Evolutionary conservation across 2,329 filamentous ascomycete species (phyloP).

Genomic region (Pyricularia sp.): DNA sequence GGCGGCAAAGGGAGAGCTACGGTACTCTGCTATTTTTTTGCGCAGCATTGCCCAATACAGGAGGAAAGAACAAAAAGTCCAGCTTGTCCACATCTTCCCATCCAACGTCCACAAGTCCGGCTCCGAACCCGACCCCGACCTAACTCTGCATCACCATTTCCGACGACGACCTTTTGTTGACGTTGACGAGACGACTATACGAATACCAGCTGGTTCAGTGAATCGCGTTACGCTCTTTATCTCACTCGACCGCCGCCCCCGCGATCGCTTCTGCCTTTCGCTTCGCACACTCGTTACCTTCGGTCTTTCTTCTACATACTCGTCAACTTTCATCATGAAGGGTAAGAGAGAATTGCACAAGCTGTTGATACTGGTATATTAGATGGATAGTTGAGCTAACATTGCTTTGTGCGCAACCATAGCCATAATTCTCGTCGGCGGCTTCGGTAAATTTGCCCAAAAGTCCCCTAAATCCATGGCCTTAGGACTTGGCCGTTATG

Average conservation of each 20-base stretch:
- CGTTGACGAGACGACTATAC: not conserved
- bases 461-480: not conserved
- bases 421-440: constrained; percentile 98
- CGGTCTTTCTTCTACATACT: not conserved
- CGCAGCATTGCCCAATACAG: not conserved
- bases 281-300: not conserved
- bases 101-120: not conserved
- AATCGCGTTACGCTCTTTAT: not conserved
- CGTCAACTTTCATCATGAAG: constrained; percentile 24
- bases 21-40: too few species aligned
- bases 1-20: not conserved
- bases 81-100: not conserved
- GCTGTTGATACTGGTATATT: constrained; percentile 4
- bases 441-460: constrained; percentile 50
- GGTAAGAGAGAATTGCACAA: constrained; percentile 21
- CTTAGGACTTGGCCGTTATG: not conserved
- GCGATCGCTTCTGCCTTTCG: not conserved
- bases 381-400: constrained; percentile 10
- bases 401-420: constrained; percentile 8
- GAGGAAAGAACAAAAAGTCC: not conserved
- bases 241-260: not conserved
- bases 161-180: not conserved
- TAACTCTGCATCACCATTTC: not conserved
- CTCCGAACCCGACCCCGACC: not conserved
- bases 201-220: not conserved